A percentile compares a stretch with the other conserved stretches of the same genome.
Conservation (phyloP, 2,329 filamentous ascomycete species). For the Penicillium sp. region DNA sequence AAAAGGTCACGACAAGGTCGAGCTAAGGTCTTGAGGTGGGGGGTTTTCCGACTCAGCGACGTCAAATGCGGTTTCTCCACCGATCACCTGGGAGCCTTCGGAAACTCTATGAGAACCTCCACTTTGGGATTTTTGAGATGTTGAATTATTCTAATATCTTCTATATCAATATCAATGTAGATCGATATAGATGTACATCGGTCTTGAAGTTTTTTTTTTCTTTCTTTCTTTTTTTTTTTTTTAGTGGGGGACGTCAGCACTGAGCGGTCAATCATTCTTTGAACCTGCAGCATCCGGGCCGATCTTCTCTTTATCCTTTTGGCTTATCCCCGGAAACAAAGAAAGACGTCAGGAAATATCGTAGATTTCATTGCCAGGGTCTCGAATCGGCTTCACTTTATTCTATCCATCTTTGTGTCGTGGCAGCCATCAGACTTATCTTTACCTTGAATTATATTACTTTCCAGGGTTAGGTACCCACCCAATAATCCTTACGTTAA, state of each 20-base stretch:
- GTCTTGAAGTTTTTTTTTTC: background rate
- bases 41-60: constrained; percentile 31
- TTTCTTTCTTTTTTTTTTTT: background rate
- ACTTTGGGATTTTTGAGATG: constrained; percentile 5
- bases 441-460: background rate
- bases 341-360: background rate
- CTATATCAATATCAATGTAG: background rate
- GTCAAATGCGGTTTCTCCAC: constrained; percentile 37
- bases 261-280: constrained; percentile 13
- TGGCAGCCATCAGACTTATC: background rate
- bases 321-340: constrained; percentile 2
- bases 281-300: constrained; percentile 6
- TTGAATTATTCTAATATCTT: background rate
- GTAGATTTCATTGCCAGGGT: background rate
- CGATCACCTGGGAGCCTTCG: constrained; percentile 28
- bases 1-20: constrained; percentile 8
- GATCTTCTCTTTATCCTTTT: constrained; percentile 1
- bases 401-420: background rate
- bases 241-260: constrained; percentile 4
- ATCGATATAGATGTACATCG: background rate
- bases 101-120: constrained; percentile 25
- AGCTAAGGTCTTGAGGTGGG: constrained; percentile 25
- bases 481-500: background rate
- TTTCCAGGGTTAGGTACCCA: background rate
- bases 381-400: background rate